phyloP scores from a whole-genome alignment of 352 stramenopile genomes.

The Peronospora farinosa region DNA sequence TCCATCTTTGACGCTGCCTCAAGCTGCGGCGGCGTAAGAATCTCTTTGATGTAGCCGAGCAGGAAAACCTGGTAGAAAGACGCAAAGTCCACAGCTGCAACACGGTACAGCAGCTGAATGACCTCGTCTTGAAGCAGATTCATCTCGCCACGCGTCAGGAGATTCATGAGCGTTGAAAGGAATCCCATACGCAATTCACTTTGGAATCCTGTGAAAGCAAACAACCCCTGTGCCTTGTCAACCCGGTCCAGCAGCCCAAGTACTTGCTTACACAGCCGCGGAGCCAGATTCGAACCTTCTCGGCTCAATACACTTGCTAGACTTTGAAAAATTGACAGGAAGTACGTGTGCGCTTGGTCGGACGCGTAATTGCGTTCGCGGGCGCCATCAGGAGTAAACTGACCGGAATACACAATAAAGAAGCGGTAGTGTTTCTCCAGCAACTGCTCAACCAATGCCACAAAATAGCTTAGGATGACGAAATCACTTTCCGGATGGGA shows the following conservation, averaged over 20 bases:
- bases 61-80: constrained; percentile 76
- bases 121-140: constrained; percentile 75
- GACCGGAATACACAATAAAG: constrained; percentile 51
- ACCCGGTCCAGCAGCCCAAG: constrained; percentile 56
- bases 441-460: constrained; percentile 65
- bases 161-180: constrained; percentile 69
- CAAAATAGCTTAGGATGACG: constrained; percentile 61
- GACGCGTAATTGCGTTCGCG: constrained; percentile 56
- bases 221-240: constrained; percentile 57
- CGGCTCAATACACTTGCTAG: constrained; percentile 55
- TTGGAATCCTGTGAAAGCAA: constrained; percentile 69
- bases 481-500: constrained; percentile 62
- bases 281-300: constrained; percentile 45
- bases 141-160: constrained; percentile 72
- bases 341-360: constrained; percentile 64
- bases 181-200: constrained; percentile 69
- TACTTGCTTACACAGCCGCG: constrained; percentile 69
- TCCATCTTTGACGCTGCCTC: constrained; percentile 46
- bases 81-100: constrained; percentile 64
- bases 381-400: constrained; percentile 40
- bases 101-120: constrained; percentile 59
- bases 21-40: constrained; percentile 46
- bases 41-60: constrained; percentile 53
- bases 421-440: constrained; percentile 79
- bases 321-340: constrained; percentile 72